Conservation (phyloP, 2,329 filamentous ascomycete species). For the Zopfia rhizophila region DNA sequence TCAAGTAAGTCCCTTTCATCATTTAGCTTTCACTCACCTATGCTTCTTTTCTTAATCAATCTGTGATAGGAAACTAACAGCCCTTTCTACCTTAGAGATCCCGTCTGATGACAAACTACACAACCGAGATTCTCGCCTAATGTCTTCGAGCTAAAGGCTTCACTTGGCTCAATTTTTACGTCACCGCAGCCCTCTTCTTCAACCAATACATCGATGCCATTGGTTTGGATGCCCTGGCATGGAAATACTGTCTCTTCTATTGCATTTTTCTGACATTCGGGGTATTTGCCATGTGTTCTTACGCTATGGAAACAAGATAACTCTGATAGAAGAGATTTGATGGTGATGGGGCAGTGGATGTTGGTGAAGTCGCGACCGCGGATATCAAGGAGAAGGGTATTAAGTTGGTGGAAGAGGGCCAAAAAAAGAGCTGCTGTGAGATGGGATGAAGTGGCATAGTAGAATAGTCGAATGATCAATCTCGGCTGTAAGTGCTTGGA, state of each 20-base stretch:
- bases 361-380: slow-evolving; percentile 22
- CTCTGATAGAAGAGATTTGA: slow-evolving; percentile 30
- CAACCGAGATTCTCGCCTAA: slow-evolving; percentile 47
- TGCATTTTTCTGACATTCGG: slow-evolving; percentile 27
- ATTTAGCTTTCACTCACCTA: too few relatives aligned
- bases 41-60: too few relatives aligned
- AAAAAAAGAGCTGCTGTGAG: too few relatives aligned
- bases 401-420: not conserved
- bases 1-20: slow-evolving; percentile 42
- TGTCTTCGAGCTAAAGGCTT: slow-evolving; percentile 31
- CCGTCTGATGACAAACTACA: slow-evolving; percentile 35
- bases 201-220: slow-evolving; percentile 29
- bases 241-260: slow-evolving; percentile 35
- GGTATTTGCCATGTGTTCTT: slow-evolving; percentile 14
- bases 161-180: slow-evolving; percentile 18
- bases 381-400: slow-evolving; percentile 25
- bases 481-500: too few relatives aligned
- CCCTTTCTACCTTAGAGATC: too few relatives aligned
- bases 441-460: too few relatives aligned
- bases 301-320: slow-evolving; percentile 30
- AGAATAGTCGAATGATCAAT: too few relatives aligned
- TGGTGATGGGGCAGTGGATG: slow-evolving; percentile 25
- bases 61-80: too few relatives aligned
- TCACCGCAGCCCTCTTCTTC: slow-evolving; percentile 23
- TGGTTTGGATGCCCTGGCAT: slow-evolving; percentile 27